phyloP scores from a whole-genome alignment of 148 eudicot genomes.

The Oxyria digyna region DNA sequence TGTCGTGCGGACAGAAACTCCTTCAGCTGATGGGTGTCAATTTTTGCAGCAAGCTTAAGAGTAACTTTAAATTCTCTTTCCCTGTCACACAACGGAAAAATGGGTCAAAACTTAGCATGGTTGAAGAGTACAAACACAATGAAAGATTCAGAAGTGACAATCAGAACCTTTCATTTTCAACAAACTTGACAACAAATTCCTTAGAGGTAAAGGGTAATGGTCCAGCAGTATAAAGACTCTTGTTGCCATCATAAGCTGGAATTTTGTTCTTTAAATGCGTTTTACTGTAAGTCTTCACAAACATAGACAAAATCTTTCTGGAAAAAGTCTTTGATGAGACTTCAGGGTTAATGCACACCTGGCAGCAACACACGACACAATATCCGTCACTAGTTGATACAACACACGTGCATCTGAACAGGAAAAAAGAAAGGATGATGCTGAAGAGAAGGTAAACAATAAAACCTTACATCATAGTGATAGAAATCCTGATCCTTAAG shows the following conservation, averaged over 20 bases:
- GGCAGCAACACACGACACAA: not conserved
- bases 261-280: slow-evolving; percentile 25
- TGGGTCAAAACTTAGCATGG: not conserved
- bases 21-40: slow-evolving; percentile 30
- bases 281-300: slow-evolving; percentile 15
- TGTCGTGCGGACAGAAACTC: slow-evolving; percentile 34
- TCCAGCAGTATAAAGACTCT: slow-evolving; percentile 55
- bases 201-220: slow-evolving; percentile 47
- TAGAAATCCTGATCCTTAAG: slow-evolving; percentile 32
- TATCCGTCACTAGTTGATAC: not conserved
- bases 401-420: too few species aligned
- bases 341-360: slow-evolving; percentile 63
- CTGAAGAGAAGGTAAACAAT: too few species aligned
- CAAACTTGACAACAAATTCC: slow-evolving; percentile 42
- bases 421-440: too few species aligned
- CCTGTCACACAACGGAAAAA: not conserved
- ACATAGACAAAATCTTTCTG: slow-evolving; percentile 27
- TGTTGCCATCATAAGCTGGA: slow-evolving; percentile 62
- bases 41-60: slow-evolving; percentile 44
- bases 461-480: slow-evolving; percentile 51
- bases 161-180: slow-evolving; percentile 13
- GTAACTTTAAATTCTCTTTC: slow-evolving; percentile 40
- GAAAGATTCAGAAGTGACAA: not conserved
- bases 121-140: not conserved
- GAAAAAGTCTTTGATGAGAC: slow-evolving; percentile 36